Percentiles rank a stretch among this genome's conserved stretches.
Evolutionary conservation across 1,139 yeast genomes (phyloP).

Genomic region (Taphrina wiesneri): DNA sequence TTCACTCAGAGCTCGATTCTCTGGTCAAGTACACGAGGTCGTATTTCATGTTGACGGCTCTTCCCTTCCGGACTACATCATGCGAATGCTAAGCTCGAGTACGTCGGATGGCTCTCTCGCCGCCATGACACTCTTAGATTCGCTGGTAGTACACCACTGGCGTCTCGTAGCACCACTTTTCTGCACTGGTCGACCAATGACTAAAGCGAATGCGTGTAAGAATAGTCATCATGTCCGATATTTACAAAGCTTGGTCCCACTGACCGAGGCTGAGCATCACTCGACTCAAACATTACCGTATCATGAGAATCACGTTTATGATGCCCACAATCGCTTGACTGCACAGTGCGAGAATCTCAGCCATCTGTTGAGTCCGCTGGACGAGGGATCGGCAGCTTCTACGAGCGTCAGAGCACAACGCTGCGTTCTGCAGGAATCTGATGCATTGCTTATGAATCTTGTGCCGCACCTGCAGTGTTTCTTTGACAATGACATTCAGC

Average conservation of each 20-base stretch:
- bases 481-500: slow-evolving; percentile 42
- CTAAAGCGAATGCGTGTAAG: too few relatives aligned
- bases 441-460: slow-evolving; percentile 38
- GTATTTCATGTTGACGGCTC: not conserved
- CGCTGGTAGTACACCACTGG: slow-evolving; percentile 13
- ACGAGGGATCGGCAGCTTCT: not conserved
- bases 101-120: slow-evolving; percentile 43
- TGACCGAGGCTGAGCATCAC: not conserved
- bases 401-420: not conserved
- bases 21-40: not conserved
- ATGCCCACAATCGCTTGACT: not conserved
- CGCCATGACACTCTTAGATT: slow-evolving; percentile 38
- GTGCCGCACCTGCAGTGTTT: slow-evolving; percentile 38
- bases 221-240: too few relatives aligned
- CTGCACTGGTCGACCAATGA: not conserved
- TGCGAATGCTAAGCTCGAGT: slow-evolving; percentile 36
- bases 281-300: not conserved
- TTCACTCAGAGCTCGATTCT: not conserved
- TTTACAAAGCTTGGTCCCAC: too few relatives aligned
- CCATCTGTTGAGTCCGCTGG: not conserved
- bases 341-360: not conserved
- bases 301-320: not conserved
- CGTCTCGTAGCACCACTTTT: not conserved
- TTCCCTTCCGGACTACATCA: not conserved
- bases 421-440: slow-evolving; percentile 24